Base-by-base conservation (phyloP, 768 basidiomycete species). In the Rhodotorula toruloides region DNA sequence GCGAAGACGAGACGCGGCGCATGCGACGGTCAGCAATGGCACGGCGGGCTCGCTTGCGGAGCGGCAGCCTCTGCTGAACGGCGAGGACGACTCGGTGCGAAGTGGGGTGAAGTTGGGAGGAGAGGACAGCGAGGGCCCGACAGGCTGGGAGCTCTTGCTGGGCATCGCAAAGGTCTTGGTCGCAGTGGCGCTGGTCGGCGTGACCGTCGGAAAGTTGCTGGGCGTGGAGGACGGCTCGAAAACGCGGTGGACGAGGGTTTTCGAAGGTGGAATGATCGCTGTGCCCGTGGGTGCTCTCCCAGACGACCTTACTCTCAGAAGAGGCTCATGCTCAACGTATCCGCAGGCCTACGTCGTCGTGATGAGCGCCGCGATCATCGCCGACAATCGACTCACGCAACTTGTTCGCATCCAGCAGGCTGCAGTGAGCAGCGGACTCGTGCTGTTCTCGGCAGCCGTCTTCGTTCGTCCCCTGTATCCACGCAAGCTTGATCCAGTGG, bases 211-310 rank as follows among this genome's bases (percentile, higher is more conserved):
- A 0, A 49, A 37, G 12, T 4, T 67, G 13, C 21, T 40, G 10
- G 65, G 36, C 25, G n/a, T 25, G 21, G 59, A 50, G 11, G 62
- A 39, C 4, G 58, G 42, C 29, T 22, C 27, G 34, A 43, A 42
- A 43, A 21, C 16, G 17, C 59, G 31, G 34, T 68, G 67, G 67
- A 49, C 31, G 17, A 44, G 43, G 29, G 53, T 68, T 3, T 49
- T 50, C 12, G 58, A 68, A 8, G 67, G 54, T 16, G 67, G 67
- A 0, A 17, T 63, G 7, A 21, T 57, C 4, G 58, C 39, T 0
- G 11, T 39, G 2, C 7, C 58, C 13, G 67, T 68, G 53, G 39
- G 67, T 49, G 3, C 13, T 47, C 13, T 9, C 27, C 4, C 49
- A 14, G 19, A n/a, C 48, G 29, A 48, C 21, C 39, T 29, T 27